Percentiles rank a stretch among this genome's conserved stretches.
Conservation (phyloP, 805 yeast genomes). For the Candida rishiriensis region DNA sequence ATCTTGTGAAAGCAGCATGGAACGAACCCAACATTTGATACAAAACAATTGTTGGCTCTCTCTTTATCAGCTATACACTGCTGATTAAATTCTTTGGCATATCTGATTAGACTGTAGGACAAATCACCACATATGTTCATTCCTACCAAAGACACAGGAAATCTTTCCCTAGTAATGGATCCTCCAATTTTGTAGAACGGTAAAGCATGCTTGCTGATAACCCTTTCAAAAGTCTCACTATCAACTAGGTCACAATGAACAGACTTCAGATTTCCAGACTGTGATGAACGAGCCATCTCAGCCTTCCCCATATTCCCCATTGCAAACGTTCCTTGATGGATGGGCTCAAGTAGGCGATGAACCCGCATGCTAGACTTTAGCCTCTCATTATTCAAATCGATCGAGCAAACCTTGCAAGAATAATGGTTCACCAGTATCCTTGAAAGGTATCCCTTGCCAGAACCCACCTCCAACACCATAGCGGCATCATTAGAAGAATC, state of each 20-base stretch:
- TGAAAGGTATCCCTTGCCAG: slow-evolving; percentile 29
- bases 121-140: slow-evolving; percentile 27
- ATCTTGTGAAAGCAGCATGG: slow-evolving; percentile 21
- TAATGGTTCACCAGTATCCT: slow-evolving; percentile 19
- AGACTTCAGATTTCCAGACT: slow-evolving; percentile 9
- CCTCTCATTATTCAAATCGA: slow-evolving; percentile 20
- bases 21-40: slow-evolving; percentile 4
- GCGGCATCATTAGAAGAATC: background rate
- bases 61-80: background rate
- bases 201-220: slow-evolving; percentile 1
- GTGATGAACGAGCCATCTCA: background rate
- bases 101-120: slow-evolving; percentile 14
- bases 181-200: slow-evolving; percentile 10
- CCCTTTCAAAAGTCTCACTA: slow-evolving; percentile 4
- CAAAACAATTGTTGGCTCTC: background rate
- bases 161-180: background rate
- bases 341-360: slow-evolving; percentile 17
- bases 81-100: slow-evolving; percentile 2
- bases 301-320: background rate
- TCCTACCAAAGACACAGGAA: slow-evolving; percentile 13
- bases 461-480: slow-evolving; percentile 24
- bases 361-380: slow-evolving; percentile 17
- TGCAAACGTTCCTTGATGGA: slow-evolving; percentile 2
- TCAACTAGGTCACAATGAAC: background rate
- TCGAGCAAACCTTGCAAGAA: slow-evolving; percentile 16